Conservation (phyloP, 257 asterid genomes). For the Fraxinus cuspidata region DNA sequence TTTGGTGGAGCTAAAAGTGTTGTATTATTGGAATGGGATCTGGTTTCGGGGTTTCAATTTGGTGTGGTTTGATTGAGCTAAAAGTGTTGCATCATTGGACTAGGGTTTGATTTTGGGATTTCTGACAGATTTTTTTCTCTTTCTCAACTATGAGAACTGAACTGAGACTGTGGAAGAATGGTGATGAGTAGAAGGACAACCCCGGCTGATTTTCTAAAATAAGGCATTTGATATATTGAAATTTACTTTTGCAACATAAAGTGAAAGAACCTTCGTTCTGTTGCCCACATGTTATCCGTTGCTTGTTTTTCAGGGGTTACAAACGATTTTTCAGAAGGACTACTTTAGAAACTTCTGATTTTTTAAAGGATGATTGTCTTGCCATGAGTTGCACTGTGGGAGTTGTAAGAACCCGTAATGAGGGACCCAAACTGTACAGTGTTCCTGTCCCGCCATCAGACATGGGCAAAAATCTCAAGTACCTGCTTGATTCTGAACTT, state of each 20-base stretch:
- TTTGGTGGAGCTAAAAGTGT: too few relatives aligned
- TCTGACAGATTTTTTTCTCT: conserved; percentile 67
- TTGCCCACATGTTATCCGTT: conserved; percentile 12
- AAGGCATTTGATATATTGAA: conserved; percentile 47
- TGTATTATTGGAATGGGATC: conserved; percentile 24
- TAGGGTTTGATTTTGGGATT: conserved; percentile 52
- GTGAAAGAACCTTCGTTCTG: not conserved
- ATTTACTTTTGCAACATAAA: not conserved
- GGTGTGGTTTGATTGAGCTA: too few relatives aligned
- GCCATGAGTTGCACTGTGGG: conserved; percentile 92
- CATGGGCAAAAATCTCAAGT: conserved; percentile 75
- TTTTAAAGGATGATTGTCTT: conserved; percentile 83
- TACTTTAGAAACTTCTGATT: conserved; percentile 77
- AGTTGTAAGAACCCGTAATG: conserved; percentile 86
- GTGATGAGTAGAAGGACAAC: not conserved
- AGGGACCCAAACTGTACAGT: conserved; percentile 63
- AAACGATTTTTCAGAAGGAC: conserved; percentile 89
- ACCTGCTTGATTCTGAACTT: conserved; percentile 64
- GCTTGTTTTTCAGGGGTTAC: conserved; percentile 83
- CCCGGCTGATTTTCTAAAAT: conserved; percentile 39
- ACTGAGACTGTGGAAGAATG: not conserved
- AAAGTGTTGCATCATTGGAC: too few relatives aligned
- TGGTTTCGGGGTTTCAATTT: conserved; percentile 46
- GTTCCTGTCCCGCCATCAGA: conserved; percentile 76
- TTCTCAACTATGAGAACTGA: not conserved